Evolutionary conservation across 1,284 basidiomycete genomes (phyloP).

Genomic region (Rhodotorula sp.): DNA sequence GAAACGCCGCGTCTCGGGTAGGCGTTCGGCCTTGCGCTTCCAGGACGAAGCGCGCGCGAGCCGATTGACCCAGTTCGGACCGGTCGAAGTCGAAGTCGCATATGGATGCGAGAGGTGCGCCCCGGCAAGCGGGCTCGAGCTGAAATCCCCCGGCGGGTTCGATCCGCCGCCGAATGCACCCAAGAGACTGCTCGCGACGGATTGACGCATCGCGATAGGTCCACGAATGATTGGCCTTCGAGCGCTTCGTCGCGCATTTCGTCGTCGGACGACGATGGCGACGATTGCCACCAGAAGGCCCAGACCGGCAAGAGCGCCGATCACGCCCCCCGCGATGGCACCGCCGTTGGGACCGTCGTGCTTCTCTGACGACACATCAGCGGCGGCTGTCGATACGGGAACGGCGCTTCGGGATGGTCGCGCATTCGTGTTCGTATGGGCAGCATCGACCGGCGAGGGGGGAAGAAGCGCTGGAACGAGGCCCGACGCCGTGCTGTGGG

Average conservation of each 20-base stretch:
- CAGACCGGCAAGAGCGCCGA: conserved; percentile 7
- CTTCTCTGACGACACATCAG: not conserved
- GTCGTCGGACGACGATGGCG: not conserved
- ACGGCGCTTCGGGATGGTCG: not conserved
- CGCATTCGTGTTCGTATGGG: not conserved
- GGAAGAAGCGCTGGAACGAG: not conserved
- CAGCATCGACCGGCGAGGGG: not conserved
- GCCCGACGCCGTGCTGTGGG: not conserved
- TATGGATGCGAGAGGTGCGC: conserved; percentile 1
- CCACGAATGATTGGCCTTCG: not conserved
- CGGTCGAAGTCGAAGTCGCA: too few relatives aligned
- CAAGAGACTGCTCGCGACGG: not conserved
- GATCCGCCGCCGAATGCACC: not conserved
- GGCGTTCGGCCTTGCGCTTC: conserved; percentile 17
- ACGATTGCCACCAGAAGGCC: not conserved
- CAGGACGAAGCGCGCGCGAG: conserved; percentile 24
- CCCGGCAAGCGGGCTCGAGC: not conserved
- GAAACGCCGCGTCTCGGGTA: conserved; percentile 15
- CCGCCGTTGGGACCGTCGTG: not conserved
- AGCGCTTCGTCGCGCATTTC: not conserved
- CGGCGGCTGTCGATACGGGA: not conserved
- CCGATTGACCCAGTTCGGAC: conserved; percentile 8
- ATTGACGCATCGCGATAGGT: not conserved
- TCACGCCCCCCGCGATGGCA: not conserved
- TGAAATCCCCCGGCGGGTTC: not conserved